These are phyloP conservation scores for Pseudogymnoascus sp. DNA, from an alignment of 2,329 filamentous ascomycete genomes.

Conservation along the genomic window DNA sequence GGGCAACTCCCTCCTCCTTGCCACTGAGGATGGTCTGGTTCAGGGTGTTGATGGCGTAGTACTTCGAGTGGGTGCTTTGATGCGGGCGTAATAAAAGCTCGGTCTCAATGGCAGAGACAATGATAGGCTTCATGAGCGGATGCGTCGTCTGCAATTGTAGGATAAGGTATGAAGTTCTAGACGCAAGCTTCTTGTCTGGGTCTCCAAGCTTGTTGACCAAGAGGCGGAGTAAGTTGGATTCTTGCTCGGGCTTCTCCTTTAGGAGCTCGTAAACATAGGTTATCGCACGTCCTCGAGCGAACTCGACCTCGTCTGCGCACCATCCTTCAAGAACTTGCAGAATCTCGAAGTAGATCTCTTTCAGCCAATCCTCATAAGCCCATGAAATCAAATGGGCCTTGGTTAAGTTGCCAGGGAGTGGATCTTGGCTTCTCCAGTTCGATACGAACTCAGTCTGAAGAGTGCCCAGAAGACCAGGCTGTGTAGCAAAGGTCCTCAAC, in stretches of 20 bases:
- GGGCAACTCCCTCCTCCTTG: conserved; percentile 74
- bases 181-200: conserved; percentile 90
- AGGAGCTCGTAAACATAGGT: conserved; percentile 88
- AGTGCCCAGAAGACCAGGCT: conserved; percentile 66
- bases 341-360: conserved; percentile 86
- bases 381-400: conserved; percentile 75
- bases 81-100: conserved; percentile 82
- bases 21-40: conserved; percentile 91
- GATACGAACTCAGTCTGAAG: conserved; percentile 52
- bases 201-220: conserved; percentile 96
- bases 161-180: conserved; percentile 85
- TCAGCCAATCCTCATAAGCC: conserved; percentile 93
- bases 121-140: conserved; percentile 85
- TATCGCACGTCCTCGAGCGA: conserved; percentile 77
- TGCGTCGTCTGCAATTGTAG: conserved; percentile 83
- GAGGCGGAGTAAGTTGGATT: conserved; percentile 83
- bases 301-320: conserved; percentile 93
- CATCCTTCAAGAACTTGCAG: conserved; percentile 85
- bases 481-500: conserved; percentile 68
- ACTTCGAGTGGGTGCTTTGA: conserved; percentile 81
- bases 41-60: conserved; percentile 91
- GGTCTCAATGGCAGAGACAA: conserved; percentile 77
- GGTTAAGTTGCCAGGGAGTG: conserved; percentile 65
- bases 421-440: conserved; percentile 60
- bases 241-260: conserved; percentile 94